phyloP scores from a whole-genome alignment of 2,329 filamentous ascomycete genomes.

The Colletotrichum somersetense region DNA sequence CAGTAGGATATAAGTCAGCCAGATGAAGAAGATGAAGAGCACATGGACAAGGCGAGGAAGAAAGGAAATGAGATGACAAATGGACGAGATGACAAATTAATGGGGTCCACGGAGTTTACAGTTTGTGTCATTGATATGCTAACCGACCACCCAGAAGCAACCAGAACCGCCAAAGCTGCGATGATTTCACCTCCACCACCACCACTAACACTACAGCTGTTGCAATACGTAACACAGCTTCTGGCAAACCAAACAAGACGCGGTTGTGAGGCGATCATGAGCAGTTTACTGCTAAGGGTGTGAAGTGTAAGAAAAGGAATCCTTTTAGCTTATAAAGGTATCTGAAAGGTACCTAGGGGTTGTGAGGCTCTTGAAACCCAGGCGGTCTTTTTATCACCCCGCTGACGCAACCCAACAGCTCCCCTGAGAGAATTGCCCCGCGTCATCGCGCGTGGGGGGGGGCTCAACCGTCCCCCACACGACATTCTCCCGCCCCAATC shows the following conservation, averaged over 20 bases:
- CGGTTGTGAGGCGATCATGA: not conserved
- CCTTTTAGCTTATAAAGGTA: too few species aligned
- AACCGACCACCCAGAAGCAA: not conserved
- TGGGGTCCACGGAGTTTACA: too few species aligned
- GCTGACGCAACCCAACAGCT: conserved; percentile 8
- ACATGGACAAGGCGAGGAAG: not conserved
- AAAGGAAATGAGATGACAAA: not conserved
- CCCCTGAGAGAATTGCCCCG: conserved; percentile 33
- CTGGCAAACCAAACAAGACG: not conserved
- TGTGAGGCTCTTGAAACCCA: too few species aligned
- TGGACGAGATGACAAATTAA: too few species aligned
- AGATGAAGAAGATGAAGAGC: not conserved
- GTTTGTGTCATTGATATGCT: not conserved
- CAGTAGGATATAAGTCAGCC: not conserved
- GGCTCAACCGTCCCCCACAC: conserved; percentile 28
- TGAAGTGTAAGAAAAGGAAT: too few species aligned
- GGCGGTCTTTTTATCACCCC: conserved; percentile 18
- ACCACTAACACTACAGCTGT: too few species aligned
- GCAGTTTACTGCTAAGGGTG: too few species aligned
- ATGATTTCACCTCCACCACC: too few species aligned
- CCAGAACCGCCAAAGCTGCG: too few species aligned
- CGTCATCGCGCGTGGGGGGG: not conserved
- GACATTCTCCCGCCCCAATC: conserved; percentile 41
- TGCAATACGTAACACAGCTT: too few species aligned
- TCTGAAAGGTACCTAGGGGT: too few species aligned